Conservation (phyloP, 2,329 filamentous ascomycete species). For the Ambrosiella beaveri region DNA sequence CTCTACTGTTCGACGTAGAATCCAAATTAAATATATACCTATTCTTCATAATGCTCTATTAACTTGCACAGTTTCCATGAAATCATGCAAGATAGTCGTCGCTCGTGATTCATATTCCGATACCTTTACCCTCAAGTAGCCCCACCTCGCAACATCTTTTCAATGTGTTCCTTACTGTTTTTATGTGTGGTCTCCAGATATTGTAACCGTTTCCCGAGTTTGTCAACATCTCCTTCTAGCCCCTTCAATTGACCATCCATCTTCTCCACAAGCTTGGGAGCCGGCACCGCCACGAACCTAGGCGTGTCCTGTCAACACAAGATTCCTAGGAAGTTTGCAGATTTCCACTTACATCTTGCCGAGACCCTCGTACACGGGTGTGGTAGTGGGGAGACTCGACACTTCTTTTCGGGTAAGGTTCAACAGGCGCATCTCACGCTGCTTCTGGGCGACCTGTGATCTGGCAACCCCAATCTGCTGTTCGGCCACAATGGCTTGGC, state of each 20-base stretch:
- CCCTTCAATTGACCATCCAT: constrained; percentile 58
- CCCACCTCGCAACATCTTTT: constrained; percentile 54
- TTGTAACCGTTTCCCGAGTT: constrained; percentile 71
- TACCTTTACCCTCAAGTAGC: neutral
- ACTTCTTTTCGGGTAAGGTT: constrained; percentile 78
- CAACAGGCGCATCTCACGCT: constrained; percentile 73
- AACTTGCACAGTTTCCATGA: too few relatives aligned
- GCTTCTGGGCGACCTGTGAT: constrained; percentile 68
- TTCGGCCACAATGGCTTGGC: constrained; percentile 71
- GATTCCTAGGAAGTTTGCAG: neutral
- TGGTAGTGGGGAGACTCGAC: constrained; percentile 53
- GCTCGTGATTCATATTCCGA: too few relatives aligned
- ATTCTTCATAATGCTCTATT: too few relatives aligned
- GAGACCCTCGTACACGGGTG: constrained; percentile 80
- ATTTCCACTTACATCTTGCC: constrained; percentile 68
- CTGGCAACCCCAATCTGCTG: constrained; percentile 82
- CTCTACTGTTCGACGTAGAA: too few relatives aligned
- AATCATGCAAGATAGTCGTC: too few relatives aligned
- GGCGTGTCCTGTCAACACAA: constrained; percentile 4
- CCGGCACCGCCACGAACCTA: constrained; percentile 77
- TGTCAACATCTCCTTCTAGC: constrained; percentile 60
- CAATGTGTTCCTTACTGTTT: constrained; percentile 81
- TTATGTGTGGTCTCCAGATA: constrained; percentile 91
- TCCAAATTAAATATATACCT: too few relatives aligned
- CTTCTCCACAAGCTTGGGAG: constrained; percentile 55